These are phyloP conservation scores for Candida buenavistaensis DNA, from an alignment of 1,139 yeast genomes.

Conservation along the genomic window DNA sequence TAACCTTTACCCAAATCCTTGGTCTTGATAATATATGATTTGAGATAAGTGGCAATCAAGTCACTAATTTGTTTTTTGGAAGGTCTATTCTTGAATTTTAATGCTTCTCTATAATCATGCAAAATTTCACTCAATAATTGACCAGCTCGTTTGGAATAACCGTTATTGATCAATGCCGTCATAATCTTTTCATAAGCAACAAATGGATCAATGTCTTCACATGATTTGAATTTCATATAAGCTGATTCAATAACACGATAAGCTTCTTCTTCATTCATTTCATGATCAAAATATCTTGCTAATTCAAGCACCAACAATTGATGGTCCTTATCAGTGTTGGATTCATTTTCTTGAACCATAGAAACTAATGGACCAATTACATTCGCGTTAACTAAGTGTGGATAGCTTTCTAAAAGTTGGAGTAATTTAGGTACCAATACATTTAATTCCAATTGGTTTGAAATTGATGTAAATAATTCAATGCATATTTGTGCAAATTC, in stretches of 20 bases:
- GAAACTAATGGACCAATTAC: slow-evolving; percentile 17
- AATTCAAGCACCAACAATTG: slow-evolving; percentile 18
- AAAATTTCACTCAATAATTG: slow-evolving; percentile 52
- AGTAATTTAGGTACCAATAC: slow-evolving; percentile 29
- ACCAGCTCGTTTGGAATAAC: slow-evolving; percentile 51
- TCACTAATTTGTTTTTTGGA: slow-evolving; percentile 26
- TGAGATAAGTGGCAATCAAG: slow-evolving; percentile 34
- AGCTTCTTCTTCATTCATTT: slow-evolving; percentile 17
- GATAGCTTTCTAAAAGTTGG: slow-evolving; percentile 25
- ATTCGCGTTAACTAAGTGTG: slow-evolving; percentile 26
- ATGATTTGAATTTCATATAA: slow-evolving; percentile 25
- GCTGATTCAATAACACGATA: slow-evolving; percentile 30
- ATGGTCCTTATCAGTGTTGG: slow-evolving; percentile 4
- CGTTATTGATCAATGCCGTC: slow-evolving; percentile 50
- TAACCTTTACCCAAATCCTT: slow-evolving; percentile 25
- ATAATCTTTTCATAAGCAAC: slow-evolving; percentile 51
- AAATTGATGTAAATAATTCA: slow-evolving; percentile 55
- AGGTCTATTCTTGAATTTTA: slow-evolving; percentile 17
- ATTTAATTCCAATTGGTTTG: slow-evolving; percentile 27
- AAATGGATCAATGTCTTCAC: slow-evolving; percentile 34
- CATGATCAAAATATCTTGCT: slow-evolving; percentile 22
- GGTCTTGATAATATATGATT: slow-evolving; percentile 21
- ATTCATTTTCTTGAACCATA: slow-evolving; percentile 3
- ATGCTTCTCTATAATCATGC: slow-evolving; percentile 26
- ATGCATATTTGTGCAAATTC: slow-evolving; percentile 66